Base-by-base conservation (phyloP, 495 filamentous ascomycete genomes). In the Penicillium paxilli region DNA sequence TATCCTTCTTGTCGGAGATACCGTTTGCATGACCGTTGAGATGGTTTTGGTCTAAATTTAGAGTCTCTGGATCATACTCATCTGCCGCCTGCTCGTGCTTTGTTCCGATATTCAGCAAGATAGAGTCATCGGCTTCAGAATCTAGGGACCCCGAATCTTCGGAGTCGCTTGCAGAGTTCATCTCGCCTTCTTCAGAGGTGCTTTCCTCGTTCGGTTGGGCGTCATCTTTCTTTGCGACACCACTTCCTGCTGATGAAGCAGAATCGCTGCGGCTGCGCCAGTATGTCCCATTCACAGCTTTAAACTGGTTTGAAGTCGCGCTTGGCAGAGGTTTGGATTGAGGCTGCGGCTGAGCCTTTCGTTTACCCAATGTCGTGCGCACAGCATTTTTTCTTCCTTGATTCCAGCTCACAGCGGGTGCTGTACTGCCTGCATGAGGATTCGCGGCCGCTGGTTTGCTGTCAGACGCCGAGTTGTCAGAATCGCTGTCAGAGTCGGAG, bases 191-290 rank as follows among this genome's bases (percentile, higher is more conserved):
- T 52, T 69, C 63, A 6, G 67, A 26, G 5, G 58, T 60, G 20
- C 60, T 62, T 8, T 63, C 52, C 16, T 53, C 32, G 4, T 65
- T 52, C 23, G 37, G 37, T 35, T 47, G 35, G 41, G 33, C 51
- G 0, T 21, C 44, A 17, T 65, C 37, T 7, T 54, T 52, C 12
- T 42, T 40, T 20, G 28, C 35, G 2, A 53, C 47, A 4, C 32
- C 52, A 19, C 38, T 50, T 0, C 22, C 59, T 21, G 33, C 54
- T 17, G 66, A 60, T 5, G 72, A 72, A 6, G 22, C 61, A 32
- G 73, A 77, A 8, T 55, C 69, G 54, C 69, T 75, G 38, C 70
- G 65, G 62, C 62, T 66, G 49, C 70, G 70, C 70, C 71, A 77
- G 52, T 62, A 77, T 47, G 62, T 60, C 16, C 54, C 68, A 50